A percentile compares a stretch with the other conserved stretches of the same genome.
These are phyloP conservation scores for Vitis hybrid DNA, from an alignment of 177 flowering plant genomes.

Conservation along the genomic window DNA sequence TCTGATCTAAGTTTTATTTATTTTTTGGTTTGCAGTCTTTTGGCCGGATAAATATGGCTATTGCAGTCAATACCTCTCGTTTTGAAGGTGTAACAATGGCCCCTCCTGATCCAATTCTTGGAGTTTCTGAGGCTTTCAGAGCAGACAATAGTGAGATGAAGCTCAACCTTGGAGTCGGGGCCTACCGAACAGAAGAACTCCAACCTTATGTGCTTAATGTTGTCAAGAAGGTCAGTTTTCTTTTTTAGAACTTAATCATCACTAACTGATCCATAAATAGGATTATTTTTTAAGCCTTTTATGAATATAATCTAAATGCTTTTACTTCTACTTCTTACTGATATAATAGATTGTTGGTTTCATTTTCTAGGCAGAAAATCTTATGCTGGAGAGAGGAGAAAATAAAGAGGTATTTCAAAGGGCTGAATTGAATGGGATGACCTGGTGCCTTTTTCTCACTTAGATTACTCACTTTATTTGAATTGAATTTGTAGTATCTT, in stretches of 20 bases:
- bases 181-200: slow-evolving; percentile 94
- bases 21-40: slow-evolving; percentile 38
- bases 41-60: slow-evolving; percentile 61
- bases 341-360: neutral
- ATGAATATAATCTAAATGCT: neutral
- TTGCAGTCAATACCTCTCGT: slow-evolving; percentile 66
- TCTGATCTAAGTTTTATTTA: neutral
- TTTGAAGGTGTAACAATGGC: slow-evolving; percentile 94
- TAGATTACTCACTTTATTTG: slow-evolving; percentile 8
- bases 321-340: neutral
- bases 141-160: slow-evolving; percentile 72
- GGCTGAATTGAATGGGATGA: slow-evolving; percentile 7
- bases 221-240: slow-evolving; percentile 71
- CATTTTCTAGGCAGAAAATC: slow-evolving; percentile 73
- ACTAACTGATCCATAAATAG: neutral
- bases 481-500: slow-evolving; percentile 65
- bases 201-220: slow-evolving; percentile 95
- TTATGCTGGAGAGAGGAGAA: slow-evolving; percentile 86
- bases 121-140: slow-evolving; percentile 95
- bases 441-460: neutral
- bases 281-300: neutral
- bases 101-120: slow-evolving; percentile 98
- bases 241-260: neutral
- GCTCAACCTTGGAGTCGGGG: slow-evolving; percentile 99
- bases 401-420: slow-evolving; percentile 84